Conservation (phyloP, 179 eudicot species). For the Beta corolliflora region DNA sequence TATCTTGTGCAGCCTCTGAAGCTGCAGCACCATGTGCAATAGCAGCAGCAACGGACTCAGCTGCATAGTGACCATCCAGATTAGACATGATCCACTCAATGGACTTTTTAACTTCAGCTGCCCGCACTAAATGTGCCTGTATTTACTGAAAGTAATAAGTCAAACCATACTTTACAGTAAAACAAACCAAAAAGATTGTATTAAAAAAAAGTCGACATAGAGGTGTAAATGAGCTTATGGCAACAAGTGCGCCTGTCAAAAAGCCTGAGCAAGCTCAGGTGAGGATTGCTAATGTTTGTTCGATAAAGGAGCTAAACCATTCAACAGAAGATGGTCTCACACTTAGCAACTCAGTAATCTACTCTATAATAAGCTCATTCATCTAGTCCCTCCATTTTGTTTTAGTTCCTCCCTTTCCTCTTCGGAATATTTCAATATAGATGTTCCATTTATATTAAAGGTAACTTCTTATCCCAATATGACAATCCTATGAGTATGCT, state of each 20-base stretch:
- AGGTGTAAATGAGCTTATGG: neutral
- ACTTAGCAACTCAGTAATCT: neutral
- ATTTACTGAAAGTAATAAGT: conserved; percentile 60
- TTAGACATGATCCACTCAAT: conserved; percentile 94
- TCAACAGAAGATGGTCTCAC: neutral
- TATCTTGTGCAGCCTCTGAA: conserved; percentile 63
- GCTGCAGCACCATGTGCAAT: conserved; percentile 83
- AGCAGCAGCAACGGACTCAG: conserved; percentile 97
- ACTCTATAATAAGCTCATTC: neutral
- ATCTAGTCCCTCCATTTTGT: neutral
- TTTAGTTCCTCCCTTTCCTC: too few species aligned
- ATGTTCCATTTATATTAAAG: too few species aligned
- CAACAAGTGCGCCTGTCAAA: neutral
- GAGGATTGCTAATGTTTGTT: neutral
- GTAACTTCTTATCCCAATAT: too few species aligned
- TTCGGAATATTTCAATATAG: too few species aligned
- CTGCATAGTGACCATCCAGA: conserved; percentile 88
- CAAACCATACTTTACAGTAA: conserved; percentile 29
- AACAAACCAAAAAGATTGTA: neutral
- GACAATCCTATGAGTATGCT: too few species aligned
- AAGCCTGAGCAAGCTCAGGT: neutral
- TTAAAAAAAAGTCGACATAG: neutral
- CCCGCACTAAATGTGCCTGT: conserved; percentile 88
- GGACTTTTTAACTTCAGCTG: conserved; percentile 89
- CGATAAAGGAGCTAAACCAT: neutral